Conservation (phyloP, 2,329 filamentous ascomycete species). For the Pseudocercospora cruenta region DNA sequence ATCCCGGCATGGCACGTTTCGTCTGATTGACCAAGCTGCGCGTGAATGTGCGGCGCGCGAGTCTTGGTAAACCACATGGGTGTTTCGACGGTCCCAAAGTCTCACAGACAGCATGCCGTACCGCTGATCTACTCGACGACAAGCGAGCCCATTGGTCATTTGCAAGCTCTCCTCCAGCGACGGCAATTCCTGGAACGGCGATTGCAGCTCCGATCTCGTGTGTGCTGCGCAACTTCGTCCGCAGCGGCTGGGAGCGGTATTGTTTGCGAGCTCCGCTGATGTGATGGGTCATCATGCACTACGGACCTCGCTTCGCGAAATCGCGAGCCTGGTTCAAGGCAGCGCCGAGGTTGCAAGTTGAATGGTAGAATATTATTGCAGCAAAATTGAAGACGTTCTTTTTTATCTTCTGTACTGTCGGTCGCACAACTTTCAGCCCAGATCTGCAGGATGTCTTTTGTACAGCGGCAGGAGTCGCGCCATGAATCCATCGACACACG, state of each 20-base stretch:
- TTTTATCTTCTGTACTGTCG: not conserved
- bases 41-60: not conserved
- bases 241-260: constrained; percentile 3
- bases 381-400: not conserved
- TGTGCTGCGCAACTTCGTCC: not conserved
- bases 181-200: not conserved
- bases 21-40: constrained; percentile 2
- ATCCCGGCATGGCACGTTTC: not conserved
- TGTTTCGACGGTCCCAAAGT: not conserved
- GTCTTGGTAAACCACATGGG: constrained; percentile 3
- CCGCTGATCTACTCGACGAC: not conserved
- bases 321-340: constrained; percentile 3
- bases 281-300: not conserved
- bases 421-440: constrained; percentile 4
- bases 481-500: constrained; percentile 13
- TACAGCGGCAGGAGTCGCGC: constrained; percentile 19
- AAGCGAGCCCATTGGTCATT: not conserved
- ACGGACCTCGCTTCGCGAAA: not conserved
- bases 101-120: not conserved
- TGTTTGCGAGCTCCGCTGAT: constrained; percentile 13
- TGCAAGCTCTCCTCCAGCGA: not conserved
- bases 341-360: not conserved
- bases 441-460: constrained; percentile 22
- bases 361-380: not conserved
- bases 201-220: not conserved